Conservation (phyloP, 768 basidiomycete genomes). For the Boletus reticulatus region DNA sequence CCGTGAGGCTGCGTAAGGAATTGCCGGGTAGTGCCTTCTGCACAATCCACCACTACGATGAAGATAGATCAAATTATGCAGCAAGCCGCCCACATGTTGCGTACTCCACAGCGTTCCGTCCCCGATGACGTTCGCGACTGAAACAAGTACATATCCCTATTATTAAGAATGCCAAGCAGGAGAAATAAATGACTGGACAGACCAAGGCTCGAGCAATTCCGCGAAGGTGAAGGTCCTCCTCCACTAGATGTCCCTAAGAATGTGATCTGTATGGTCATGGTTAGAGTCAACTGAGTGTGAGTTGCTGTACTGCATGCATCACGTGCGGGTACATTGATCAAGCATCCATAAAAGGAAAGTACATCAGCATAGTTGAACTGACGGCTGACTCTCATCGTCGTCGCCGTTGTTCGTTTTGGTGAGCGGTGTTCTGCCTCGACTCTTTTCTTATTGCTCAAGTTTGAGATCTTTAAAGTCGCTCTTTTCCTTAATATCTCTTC, state of each 20-base stretch:
- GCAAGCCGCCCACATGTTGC: slow-evolving; percentile 14
- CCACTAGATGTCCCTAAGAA: slow-evolving; percentile 80
- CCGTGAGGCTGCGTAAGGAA: slow-evolving; percentile 53
- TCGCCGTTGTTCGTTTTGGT: slow-evolving; percentile 11
- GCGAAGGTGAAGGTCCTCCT: slow-evolving; percentile 68
- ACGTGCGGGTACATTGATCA: slow-evolving; percentile 13
- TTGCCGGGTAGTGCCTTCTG: slow-evolving; percentile 75
- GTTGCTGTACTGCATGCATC: slow-evolving; percentile 1
- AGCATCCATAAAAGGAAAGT: slow-evolving; percentile 21
- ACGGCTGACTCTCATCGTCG: slow-evolving; percentile 12
- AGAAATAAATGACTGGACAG: background rate
- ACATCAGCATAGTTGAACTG: slow-evolving; percentile 17
- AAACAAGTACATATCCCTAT: background rate
- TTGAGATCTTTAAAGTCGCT: slow-evolving; percentile 12
- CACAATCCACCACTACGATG: slow-evolving; percentile 74
- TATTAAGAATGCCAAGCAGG: background rate
- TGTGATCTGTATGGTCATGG: slow-evolving; percentile 54
- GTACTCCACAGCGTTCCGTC: slow-evolving; percentile 68
- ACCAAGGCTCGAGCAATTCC: slow-evolving; percentile 71
- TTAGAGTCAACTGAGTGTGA: background rate
- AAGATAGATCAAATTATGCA: background rate
- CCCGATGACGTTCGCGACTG: slow-evolving; percentile 53
- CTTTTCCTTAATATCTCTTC: slow-evolving; percentile 1
- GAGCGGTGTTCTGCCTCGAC: background rate
- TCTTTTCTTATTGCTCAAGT: background rate